Evolutionary conservation across 768 basidiomycete species (phyloP).

Genomic region (Boletellus emodensis): DNA sequence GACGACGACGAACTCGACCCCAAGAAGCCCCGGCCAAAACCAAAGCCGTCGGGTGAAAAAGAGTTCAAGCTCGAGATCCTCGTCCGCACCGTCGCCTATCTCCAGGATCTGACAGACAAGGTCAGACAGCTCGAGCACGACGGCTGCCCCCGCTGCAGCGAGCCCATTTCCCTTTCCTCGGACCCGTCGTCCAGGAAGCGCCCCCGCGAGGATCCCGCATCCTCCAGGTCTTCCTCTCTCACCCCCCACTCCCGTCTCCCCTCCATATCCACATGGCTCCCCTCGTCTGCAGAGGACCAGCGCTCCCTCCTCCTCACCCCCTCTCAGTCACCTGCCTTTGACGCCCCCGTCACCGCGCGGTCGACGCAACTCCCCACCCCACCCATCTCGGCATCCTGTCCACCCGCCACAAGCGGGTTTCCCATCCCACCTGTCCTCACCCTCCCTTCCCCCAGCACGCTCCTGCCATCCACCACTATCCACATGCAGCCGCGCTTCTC

Average conservation of each 20-base stretch:
- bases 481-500: conserved; percentile 23
- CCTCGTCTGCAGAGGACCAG: conserved; percentile 28
- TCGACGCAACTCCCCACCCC: conserved; percentile 47
- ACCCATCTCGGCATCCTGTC: conserved; percentile 51
- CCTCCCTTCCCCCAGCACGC: conserved; percentile 33
- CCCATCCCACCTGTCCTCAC: conserved; percentile 41
- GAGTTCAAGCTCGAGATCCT: conserved; percentile 94
- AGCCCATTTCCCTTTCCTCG: conserved; percentile 12
- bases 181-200: not conserved
- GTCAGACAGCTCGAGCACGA: conserved; percentile 43
- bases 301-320: conserved; percentile 32
- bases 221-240: conserved; percentile 7
- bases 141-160: conserved; percentile 23
- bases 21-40: conserved; percentile 27
- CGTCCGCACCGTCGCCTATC: conserved; percentile 73
- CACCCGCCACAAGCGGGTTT: conserved; percentile 33
- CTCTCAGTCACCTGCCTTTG: conserved; percentile 34
- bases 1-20: conserved; percentile 34
- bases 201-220: not conserved
- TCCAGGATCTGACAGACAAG: conserved; percentile 62
- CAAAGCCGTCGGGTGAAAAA: conserved; percentile 53
- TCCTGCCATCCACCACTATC: conserved; percentile 6
- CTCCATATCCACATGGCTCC: conserved; percentile 67
- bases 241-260: conserved; percentile 45
- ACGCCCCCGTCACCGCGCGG: conserved; percentile 18